A percentile compares a stretch with the other conserved stretches of the same genome.
Conservation (phyloP, 2,329 filamentous ascomycete species). For the Daldinia sp. region DNA sequence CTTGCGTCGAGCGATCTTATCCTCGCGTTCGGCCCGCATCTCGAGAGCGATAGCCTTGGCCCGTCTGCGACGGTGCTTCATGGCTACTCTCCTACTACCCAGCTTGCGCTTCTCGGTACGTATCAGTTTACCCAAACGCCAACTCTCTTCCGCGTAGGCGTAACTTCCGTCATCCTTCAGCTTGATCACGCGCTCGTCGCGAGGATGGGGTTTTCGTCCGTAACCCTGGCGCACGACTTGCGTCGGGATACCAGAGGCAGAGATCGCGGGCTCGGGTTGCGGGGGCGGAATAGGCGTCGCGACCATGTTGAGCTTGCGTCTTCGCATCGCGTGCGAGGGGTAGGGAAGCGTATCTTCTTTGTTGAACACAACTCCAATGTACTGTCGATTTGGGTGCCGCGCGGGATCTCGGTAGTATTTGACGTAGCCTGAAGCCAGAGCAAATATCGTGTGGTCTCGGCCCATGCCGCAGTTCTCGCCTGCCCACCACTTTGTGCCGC, state of each 20-base stretch:
- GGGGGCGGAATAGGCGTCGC: conserved; percentile 60
- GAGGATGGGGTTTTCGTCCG: conserved; percentile 51
- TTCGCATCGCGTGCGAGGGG: conserved; percentile 77
- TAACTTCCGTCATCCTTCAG: conserved; percentile 63
- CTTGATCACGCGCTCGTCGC: conserved; percentile 61
- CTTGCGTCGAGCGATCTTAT: conserved; percentile 50
- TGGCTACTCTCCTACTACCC: conserved; percentile 60
- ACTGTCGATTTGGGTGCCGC: conserved; percentile 86
- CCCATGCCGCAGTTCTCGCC: conserved; percentile 97
- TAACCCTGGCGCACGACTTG: conserved; percentile 56
- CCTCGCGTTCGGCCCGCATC: conserved; percentile 50
- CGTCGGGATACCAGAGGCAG: conserved; percentile 64
- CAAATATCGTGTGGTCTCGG: conserved; percentile 95
- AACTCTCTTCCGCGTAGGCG: conserved; percentile 71
- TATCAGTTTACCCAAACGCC: conserved; percentile 67
- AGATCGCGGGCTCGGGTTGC: conserved; percentile 55
- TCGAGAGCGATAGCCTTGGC: conserved; percentile 48
- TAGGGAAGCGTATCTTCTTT: conserved; percentile 84
- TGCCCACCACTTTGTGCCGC: conserved; percentile 92
- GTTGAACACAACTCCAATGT: conserved; percentile 92
- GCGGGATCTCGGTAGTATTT: conserved; percentile 94
- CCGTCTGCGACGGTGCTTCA: conserved; percentile 62
- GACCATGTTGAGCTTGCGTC: conserved; percentile 81
- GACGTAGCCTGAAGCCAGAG: conserved; percentile 87
- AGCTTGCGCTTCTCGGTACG: conserved; percentile 61